A percentile compares a stretch with the other conserved stretches of the same genome.
These are phyloP conservation scores for Syzygium syzygioides DNA, from an alignment of 441 rosid genomes.

Conservation along the genomic window DNA sequence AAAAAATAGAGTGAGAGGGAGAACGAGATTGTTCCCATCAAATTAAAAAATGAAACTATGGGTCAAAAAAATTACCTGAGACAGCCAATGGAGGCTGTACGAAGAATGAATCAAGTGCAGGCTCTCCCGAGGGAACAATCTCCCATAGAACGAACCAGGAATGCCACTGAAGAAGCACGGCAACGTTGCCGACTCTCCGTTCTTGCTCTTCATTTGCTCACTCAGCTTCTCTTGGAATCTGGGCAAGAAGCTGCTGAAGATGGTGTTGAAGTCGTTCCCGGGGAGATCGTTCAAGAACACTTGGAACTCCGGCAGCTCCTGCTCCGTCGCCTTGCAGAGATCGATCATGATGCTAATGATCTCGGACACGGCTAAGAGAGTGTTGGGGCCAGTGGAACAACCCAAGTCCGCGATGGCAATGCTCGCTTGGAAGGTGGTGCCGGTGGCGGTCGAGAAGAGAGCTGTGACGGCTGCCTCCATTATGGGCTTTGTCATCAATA, in stretches of 20 bases:
- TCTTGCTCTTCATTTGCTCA: neutral
- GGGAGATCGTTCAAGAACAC: constrained; percentile 9
- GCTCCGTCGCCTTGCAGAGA: neutral
- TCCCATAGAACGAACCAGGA: constrained; percentile 8
- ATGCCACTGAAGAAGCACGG: neutral
- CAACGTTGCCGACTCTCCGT: neutral
- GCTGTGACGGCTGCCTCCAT: neutral
- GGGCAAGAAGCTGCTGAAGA: neutral
- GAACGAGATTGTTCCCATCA: neutral
- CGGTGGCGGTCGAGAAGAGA: neutral
- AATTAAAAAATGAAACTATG: neutral
- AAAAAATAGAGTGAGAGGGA: neutral
- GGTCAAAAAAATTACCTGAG: neutral
- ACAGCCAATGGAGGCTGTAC: neutral
- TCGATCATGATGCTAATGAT: neutral
- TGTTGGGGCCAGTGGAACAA: constrained; percentile 7
- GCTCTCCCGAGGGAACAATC: constrained; percentile 7
- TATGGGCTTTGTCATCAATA: neutral
- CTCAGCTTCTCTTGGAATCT: neutral
- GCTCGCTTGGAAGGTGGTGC: neutral
- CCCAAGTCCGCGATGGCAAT: constrained; percentile 10
- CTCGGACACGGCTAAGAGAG: neutral
- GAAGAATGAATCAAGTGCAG: constrained; percentile 1
- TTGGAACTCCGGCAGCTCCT: neutral
- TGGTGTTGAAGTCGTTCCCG: constrained; percentile 7